Evolutionary conservation across 352 stramenopile genomes (phyloP), one percentile per base, ranked within the genome.

Genomic region (Phytophthora citricola): DNA sequence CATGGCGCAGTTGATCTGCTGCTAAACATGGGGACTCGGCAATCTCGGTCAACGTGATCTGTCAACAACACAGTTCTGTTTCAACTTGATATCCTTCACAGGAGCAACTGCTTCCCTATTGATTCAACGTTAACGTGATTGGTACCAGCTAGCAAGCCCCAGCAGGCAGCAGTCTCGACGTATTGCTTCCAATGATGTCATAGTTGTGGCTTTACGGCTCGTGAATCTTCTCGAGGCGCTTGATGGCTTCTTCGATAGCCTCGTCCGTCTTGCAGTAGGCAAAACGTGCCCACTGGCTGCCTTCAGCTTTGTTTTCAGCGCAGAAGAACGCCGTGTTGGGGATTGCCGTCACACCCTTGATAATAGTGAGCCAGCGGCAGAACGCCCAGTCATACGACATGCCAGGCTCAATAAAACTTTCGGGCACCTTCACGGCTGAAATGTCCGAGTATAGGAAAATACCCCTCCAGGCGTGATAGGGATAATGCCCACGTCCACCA

Each of bases 261-360:
- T 97, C 86, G 59, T 98, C 95, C 32, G 90, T 97, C 83, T 99
- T 99, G 83, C 96, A 99, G 79, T 98, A 99, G 31, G 94, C 94
- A 66, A 99, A 98, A 45, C 96, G 91, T 4, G 87, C 93, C 70
- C 92, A 89, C 32, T 87, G 73, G 56, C 86, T 79, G 38, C 84
- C 86, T 27, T 89, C 72, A 8, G 59, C 49, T 41, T 95, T 91
- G 71, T 97, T 97, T 32, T 74, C 80, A 20, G 74, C 29, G 46
- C 80, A 89, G 60, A 98, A 98, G 76, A 99, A 99, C 36, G 93
- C 90, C 41, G 77, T 92, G 20, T 85, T 95, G 26, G 93, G 95
- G 76, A 98, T 98, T 20, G 91, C 85, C 4, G 93, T 97, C 63
- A 98, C 94, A 39, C 91, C 90, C 54, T 93, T 95, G 46, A 83